These are phyloP conservation scores for Cyclocybe aegerita DNA, from an alignment of 768 basidiomycete species.

Conservation along the genomic window DNA sequence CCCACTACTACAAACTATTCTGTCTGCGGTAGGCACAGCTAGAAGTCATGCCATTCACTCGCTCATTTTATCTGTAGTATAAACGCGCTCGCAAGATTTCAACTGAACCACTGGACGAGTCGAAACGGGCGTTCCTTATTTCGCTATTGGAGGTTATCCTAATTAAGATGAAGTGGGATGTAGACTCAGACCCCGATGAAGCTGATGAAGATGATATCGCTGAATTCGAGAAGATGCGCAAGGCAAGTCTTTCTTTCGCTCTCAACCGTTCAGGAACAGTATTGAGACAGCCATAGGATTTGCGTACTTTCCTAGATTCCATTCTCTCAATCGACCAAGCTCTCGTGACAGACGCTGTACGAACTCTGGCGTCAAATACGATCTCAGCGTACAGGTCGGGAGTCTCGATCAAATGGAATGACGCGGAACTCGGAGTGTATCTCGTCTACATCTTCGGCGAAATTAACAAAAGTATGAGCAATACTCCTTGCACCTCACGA, in stretches of 20 bases:
- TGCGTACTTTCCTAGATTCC: conserved; percentile 85
- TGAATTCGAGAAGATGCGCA: conserved; percentile 83
- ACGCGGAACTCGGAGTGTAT: conserved; percentile 92
- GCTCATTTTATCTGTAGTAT: conserved; percentile 49
- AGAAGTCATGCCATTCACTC: no score
- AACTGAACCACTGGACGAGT: conserved; percentile 58
- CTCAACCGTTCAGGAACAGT: conserved; percentile 1
- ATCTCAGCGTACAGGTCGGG: conserved; percentile 70
- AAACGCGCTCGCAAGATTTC: conserved; percentile 71
- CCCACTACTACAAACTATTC: conserved; percentile 71
- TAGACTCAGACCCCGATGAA: conserved; percentile 75
- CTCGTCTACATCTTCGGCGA: conserved; percentile 94
- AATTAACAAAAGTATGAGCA: conserved; percentile 75
- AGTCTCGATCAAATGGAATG: conserved; percentile 77
- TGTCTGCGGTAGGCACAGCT: conserved; percentile 60
- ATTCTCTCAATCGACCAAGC: conserved; percentile 83
- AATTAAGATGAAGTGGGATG: conserved; percentile 90
- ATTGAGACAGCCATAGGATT: conserved; percentile 52
- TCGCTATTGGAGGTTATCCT: conserved; percentile 78
- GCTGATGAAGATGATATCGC: conserved; percentile 85
- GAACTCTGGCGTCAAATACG: conserved; percentile 70
- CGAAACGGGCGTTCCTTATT: conserved; percentile 73
- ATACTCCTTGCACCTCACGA: not conserved
- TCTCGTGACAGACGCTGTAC: conserved; percentile 78
- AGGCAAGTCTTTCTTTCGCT: conserved; percentile 43